A percentile compares a stretch with the other conserved stretches of the same genome.
Conservation (phyloP, 805 yeast genomes). For the Brettanomyces nanus region DNA sequence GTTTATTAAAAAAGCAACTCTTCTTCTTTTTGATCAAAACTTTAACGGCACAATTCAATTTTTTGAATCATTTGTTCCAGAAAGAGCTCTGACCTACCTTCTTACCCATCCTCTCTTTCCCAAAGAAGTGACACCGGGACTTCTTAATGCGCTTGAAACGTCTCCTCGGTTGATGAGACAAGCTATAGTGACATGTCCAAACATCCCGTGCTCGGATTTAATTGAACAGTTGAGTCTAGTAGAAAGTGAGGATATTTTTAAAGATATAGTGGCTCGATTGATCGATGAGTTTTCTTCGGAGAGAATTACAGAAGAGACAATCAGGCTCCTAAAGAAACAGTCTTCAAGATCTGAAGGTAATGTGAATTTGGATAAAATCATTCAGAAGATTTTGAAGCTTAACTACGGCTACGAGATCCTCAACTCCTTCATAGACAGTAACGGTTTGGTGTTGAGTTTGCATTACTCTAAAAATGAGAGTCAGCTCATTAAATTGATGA, state of each 20-base stretch:
- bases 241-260: constrained; percentile 55
- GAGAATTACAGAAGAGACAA: constrained; percentile 44
- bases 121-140: constrained; percentile 39
- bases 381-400: constrained; percentile 36
- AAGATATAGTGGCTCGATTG: constrained; percentile 60
- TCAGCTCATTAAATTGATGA: constrained; percentile 36
- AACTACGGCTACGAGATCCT: constrained; percentile 55
- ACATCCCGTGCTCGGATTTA: constrained; percentile 56
- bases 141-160: constrained; percentile 42
- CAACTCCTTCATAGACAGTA: constrained; percentile 60
- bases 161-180: constrained; percentile 66
- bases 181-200: constrained; percentile 73
- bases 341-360: constrained; percentile 6
- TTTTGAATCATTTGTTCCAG: constrained; percentile 36
- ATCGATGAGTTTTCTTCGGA: constrained; percentile 55
- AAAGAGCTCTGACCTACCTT: constrained; percentile 57
- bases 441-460: constrained; percentile 60
- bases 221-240: constrained; percentile 48
- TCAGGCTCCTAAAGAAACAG: constrained; percentile 26
- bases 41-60: constrained; percentile 13
- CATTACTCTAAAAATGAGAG: constrained; percentile 39
- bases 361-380: constrained; percentile 33
- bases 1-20: constrained; percentile 39
- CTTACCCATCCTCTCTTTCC: constrained; percentile 89
- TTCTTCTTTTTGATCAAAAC: constrained; percentile 30